A percentile compares a stretch with the other conserved stretches of the same genome.
phyloP scores from a whole-genome alignment of 306 rosid genomes.

The Prunus dulcis region DNA sequence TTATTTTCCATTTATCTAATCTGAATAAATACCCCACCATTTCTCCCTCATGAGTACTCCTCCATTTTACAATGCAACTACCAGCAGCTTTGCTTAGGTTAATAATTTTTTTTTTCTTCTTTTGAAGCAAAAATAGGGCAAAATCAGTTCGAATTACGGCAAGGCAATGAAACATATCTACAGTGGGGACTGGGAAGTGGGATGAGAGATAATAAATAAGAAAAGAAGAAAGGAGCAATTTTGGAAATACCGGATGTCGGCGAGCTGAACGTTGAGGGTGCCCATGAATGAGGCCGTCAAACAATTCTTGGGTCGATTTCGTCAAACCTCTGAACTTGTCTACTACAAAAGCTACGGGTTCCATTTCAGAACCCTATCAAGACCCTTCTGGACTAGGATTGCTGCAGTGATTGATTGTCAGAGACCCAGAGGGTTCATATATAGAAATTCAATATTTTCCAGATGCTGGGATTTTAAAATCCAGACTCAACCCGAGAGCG shows the following conservation, averaged over 20 bases:
- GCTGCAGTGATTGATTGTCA: neutral
- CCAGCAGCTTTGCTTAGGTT: neutral
- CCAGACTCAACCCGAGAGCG: slow-evolving; percentile 3
- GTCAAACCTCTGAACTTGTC: slow-evolving; percentile 49
- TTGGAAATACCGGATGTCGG: slow-evolving; percentile 57
- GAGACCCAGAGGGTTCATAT: neutral
- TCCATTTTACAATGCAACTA: neutral
- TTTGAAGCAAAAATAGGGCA: too few relatives aligned
- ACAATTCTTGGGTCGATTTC: slow-evolving; percentile 49
- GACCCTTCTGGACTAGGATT: neutral
- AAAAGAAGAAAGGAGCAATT: neutral
- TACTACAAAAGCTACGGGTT: slow-evolving; percentile 32
- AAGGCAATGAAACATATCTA: too few relatives aligned
- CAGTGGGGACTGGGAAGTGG: neutral
- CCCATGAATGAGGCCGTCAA: slow-evolving; percentile 40
- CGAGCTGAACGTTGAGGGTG: slow-evolving; percentile 33
- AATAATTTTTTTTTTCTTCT: neutral
- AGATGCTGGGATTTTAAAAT: neutral
- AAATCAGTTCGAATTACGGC: neutral
- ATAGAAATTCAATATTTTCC: neutral
- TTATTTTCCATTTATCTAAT: neutral
- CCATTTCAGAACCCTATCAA: slow-evolving; percentile 43
- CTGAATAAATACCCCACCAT: neutral
- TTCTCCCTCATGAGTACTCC: neutral
- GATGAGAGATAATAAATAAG: neutral